Evolutionary conservation across 495 filamentous ascomycete species (phyloP).

Genomic region (Paragyromitra xinjiangensis): DNA sequence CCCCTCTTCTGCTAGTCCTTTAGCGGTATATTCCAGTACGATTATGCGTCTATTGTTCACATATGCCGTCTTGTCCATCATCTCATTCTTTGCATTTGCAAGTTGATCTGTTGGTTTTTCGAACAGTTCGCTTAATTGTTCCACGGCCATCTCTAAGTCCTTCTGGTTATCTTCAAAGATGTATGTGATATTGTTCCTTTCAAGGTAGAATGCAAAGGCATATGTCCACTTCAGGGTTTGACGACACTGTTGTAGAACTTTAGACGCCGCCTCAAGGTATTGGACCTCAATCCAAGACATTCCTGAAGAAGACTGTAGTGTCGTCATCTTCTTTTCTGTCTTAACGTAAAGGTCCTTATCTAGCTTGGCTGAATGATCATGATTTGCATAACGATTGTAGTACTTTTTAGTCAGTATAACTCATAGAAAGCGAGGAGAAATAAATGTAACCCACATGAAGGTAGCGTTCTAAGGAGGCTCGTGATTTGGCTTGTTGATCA

Average conservation of each 20-base stretch:
- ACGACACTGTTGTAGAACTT: slow-evolving; percentile 91
- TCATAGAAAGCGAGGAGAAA: not conserved
- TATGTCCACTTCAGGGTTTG: slow-evolving; percentile 99
- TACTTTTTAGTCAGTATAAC: slow-evolving; percentile 65
- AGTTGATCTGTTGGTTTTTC: slow-evolving; percentile 91
- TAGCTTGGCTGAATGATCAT: slow-evolving; percentile 95
- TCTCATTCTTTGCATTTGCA: slow-evolving; percentile 86
- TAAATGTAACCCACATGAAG: slow-evolving; percentile 60
- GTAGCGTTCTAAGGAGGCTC: slow-evolving; percentile 89
- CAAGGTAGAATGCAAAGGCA: slow-evolving; percentile 95
- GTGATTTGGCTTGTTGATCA: slow-evolving; percentile 86
- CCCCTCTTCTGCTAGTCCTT: slow-evolving; percentile 86
- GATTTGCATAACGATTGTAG: slow-evolving; percentile 98
- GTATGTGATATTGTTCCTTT: slow-evolving; percentile 91
- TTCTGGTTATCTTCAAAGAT: slow-evolving; percentile 99
- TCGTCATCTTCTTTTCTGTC: slow-evolving; percentile 99
- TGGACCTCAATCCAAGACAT: slow-evolving; percentile 99
- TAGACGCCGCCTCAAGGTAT: slow-evolving; percentile 90
- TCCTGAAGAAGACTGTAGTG: slow-evolving; percentile 87
- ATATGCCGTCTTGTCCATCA: slow-evolving; percentile 97
- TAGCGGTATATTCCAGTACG: slow-evolving; percentile 86
- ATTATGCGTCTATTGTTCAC: slow-evolving; percentile 93
- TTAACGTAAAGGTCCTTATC: slow-evolving; percentile 96
- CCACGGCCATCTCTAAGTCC: slow-evolving; percentile 95
- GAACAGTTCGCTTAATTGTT: slow-evolving; percentile 95